Conservation (phyloP, 192 early-diverging fungal species). For the Coemansia sp. region DNA sequence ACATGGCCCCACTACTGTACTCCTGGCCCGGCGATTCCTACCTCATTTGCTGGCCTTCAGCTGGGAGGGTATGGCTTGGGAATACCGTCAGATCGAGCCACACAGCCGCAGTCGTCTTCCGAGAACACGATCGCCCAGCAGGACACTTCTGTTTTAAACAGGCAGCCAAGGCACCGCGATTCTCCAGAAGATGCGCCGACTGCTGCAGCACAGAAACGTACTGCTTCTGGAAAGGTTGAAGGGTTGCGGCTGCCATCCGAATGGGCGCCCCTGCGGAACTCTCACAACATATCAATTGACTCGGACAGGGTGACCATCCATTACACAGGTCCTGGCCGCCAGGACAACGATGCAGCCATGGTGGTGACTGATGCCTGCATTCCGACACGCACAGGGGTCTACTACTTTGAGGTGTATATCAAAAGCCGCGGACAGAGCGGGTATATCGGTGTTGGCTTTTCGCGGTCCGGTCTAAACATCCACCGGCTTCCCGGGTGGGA, state of each 20-base stretch:
- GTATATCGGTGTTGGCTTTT: constrained; percentile 91
- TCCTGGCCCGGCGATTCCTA: constrained; percentile 31
- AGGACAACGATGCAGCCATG: constrained; percentile 79
- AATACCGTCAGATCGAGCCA: background rate
- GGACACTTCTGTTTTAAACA: background rate
- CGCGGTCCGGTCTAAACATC: constrained; percentile 54
- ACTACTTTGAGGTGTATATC: constrained; percentile 88
- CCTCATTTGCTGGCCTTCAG: constrained; percentile 30
- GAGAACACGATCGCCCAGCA: background rate
- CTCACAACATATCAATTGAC: constrained; percentile 27
- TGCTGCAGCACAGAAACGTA: background rate
- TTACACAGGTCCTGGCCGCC: constrained; percentile 62
- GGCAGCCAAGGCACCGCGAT: background rate
- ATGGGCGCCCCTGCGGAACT: constrained; percentile 24
- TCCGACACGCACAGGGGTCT: constrained; percentile 81
- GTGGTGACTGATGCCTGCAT: constrained; percentile 80
- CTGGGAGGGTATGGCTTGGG: constrained; percentile 35
- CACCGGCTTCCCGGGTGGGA: constrained; percentile 91
- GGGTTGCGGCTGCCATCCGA: constrained; percentile 24
- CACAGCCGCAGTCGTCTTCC: background rate
- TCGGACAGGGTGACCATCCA: constrained; percentile 33
- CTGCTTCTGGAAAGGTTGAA: background rate
- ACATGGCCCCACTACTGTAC: constrained; percentile 56
- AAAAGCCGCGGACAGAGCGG: constrained; percentile 86
- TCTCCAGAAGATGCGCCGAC: background rate